Evolutionary conservation across 176 grass and related monocot genomes (phyloP).

Genomic region (Saccharum spontaneum): DNA sequence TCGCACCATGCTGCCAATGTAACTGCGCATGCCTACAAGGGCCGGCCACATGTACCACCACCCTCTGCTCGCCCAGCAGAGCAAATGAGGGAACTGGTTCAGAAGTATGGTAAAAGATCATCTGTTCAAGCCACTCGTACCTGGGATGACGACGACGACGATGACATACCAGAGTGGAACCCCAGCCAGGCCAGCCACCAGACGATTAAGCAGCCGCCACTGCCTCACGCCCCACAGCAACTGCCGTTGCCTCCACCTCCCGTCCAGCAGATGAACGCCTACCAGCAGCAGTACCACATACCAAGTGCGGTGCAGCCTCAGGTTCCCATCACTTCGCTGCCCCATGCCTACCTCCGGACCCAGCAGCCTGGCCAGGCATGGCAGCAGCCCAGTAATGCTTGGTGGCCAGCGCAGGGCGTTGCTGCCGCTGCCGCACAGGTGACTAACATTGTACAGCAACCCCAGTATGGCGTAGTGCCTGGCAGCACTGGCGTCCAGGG

Average conservation of each 20-base stretch:
- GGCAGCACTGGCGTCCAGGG: slow-evolving; percentile 35
- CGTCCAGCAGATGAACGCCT: slow-evolving; percentile 29
- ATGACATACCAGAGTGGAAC: slow-evolving; percentile 94
- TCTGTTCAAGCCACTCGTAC: slow-evolving; percentile 26
- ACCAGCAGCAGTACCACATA: slow-evolving; percentile 38
- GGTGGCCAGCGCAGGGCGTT: slow-evolving; percentile 39
- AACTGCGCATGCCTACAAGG: slow-evolving; percentile 47
- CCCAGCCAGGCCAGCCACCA: slow-evolving; percentile 50
- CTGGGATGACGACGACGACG: slow-evolving; percentile 70
- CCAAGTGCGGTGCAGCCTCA: slow-evolving; percentile 41
- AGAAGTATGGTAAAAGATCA: slow-evolving; percentile 71
- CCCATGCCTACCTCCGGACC: slow-evolving; percentile 27
- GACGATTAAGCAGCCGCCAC: slow-evolving; percentile 3
- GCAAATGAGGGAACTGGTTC: slow-evolving; percentile 60
- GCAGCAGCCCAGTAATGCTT: slow-evolving; percentile 19
- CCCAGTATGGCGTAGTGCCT: slow-evolving; percentile 27
- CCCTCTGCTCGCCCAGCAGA: slow-evolving; percentile 49
- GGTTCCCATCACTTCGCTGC: not conserved
- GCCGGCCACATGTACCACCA: slow-evolving; percentile 35
- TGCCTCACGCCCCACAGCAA: slow-evolving; percentile 16
- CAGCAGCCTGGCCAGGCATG: slow-evolving; percentile 39
- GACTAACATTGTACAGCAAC: slow-evolving; percentile 27
- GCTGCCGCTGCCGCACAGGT: not conserved
- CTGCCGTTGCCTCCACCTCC: slow-evolving; percentile 32
- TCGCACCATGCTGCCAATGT: slow-evolving; percentile 57